Percentiles rank a stretch among this genome's conserved stretches.
Evolutionary conservation across 305 asterid genomes (phyloP).

Genomic region (Rubia tinctorum): DNA sequence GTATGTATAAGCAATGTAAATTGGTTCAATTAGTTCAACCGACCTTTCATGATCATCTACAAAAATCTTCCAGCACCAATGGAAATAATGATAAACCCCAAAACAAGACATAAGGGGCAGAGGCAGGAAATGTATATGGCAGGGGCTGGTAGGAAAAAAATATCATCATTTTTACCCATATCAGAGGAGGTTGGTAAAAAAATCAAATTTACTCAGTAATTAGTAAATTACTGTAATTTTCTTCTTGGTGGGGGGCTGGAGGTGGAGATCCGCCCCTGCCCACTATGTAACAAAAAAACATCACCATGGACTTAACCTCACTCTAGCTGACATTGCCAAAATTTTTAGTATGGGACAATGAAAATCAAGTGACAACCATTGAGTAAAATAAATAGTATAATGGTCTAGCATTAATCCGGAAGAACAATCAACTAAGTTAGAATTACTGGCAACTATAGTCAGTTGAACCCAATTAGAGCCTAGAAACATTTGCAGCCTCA

Average conservation of each 20-base stretch:
- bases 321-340: background rate
- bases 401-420: background rate
- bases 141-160: no score
- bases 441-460: background rate
- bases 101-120: background rate
- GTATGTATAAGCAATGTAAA: background rate
- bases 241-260: no score
- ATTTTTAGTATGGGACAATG: background rate
- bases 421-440: background rate
- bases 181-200: no score
- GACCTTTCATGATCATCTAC: background rate
- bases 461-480: background rate
- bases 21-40: background rate
- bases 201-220: no score
- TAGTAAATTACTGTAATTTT: no score
- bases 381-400: background rate
- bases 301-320: background rate
- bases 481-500: background rate
- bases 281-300: background rate
- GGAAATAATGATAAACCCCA: background rate
- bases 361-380: background rate
- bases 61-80: background rate
- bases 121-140: no score
- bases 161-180: no score
- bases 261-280: no score